Percentiles rank a stretch among this genome's conserved stretches.
Conservation (phyloP, 768 basidiomycete species). For the Mycena chlorophos region DNA sequence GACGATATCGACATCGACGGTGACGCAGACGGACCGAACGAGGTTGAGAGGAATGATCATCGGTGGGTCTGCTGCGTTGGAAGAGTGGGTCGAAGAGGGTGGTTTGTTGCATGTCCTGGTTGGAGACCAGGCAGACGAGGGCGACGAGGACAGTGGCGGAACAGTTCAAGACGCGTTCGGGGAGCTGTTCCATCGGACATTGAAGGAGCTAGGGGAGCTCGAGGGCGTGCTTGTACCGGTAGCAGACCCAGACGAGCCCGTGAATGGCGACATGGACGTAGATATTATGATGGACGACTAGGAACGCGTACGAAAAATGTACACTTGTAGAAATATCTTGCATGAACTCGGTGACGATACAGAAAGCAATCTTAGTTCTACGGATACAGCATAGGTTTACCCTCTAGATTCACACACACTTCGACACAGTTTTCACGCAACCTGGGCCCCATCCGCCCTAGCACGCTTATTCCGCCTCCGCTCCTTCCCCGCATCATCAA, state of each 20-base stretch:
- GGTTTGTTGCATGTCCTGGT: constrained; percentile 30
- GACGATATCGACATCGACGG: constrained; percentile 42
- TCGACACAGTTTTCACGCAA: too few relatives aligned
- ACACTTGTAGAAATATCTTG: too few relatives aligned
- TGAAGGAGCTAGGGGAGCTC: constrained; percentile 59
- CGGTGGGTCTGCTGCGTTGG: constrained; percentile 56
- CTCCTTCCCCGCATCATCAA: constrained; percentile 24
- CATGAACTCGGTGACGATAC: too few relatives aligned
- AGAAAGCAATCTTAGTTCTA: too few relatives aligned
- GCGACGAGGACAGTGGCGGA: constrained; percentile 39
- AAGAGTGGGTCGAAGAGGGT: constrained; percentile 59
- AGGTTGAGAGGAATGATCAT: constrained; percentile 69
- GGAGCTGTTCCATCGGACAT: constrained; percentile 59
- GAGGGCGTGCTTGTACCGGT: constrained; percentile 28
- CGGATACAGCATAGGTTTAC: too few relatives aligned
- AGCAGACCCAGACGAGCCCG: too few relatives aligned
- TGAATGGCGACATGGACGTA: too few relatives aligned
- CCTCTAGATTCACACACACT: too few relatives aligned
- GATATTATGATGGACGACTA: too few relatives aligned
- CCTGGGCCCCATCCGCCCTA: too few relatives aligned
- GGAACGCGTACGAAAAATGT: too few relatives aligned
- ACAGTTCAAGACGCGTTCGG: constrained; percentile 60
- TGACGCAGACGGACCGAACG: constrained; percentile 71
- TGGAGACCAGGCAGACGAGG: constrained; percentile 26
- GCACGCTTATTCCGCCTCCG: constrained; percentile 10